phyloP scores from a whole-genome alignment of 2,329 filamentous ascomycete genomes.

The Aspergillus sergii region DNA sequence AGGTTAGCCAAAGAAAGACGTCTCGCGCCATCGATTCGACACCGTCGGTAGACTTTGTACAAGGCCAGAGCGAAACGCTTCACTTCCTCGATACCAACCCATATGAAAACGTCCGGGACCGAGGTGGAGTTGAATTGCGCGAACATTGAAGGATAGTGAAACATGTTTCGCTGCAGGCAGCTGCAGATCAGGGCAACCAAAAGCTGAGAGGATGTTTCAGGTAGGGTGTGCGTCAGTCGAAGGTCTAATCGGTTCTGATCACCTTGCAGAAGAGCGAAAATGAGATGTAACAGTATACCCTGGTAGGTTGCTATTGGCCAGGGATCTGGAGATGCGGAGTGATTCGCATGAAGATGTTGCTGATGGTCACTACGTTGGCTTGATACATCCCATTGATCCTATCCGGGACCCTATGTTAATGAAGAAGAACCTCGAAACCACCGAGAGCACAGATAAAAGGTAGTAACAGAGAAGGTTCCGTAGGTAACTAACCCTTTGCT shows the following conservation, averaged over 20 bases:
- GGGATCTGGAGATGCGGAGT: background rate
- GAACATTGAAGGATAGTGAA: slow-evolving; percentile 28
- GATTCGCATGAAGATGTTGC: background rate
- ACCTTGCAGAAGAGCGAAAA: slow-evolving; percentile 24
- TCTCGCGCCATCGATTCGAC: background rate
- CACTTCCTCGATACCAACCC: slow-evolving; percentile 27
- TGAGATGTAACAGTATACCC: slow-evolving; percentile 29
- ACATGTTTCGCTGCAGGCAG: slow-evolving; percentile 23
- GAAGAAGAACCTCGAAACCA: no score
- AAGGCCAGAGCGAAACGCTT: slow-evolving; percentile 28
- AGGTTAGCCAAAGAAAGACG: slow-evolving; percentile 20
- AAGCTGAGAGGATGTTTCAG: slow-evolving; percentile 12
- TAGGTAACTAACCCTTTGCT: background rate
- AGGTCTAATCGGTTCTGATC: background rate
- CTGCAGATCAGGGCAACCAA: slow-evolving; percentile 21
- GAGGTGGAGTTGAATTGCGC: slow-evolving; percentile 14
- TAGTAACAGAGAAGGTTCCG: no score
- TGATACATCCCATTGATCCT: background rate
- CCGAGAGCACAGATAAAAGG: fast-evolving
- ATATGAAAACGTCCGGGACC: slow-evolving; percentile 22
- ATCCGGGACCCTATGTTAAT: no score
- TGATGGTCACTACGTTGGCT: background rate
- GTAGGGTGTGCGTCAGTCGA: slow-evolving; percentile 6
- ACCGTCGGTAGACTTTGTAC: slow-evolving; percentile 19
- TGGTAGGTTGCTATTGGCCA: slow-evolving; percentile 33